Conservation (phyloP, 1,139 yeast species). For the Pichia sp. region DNA sequence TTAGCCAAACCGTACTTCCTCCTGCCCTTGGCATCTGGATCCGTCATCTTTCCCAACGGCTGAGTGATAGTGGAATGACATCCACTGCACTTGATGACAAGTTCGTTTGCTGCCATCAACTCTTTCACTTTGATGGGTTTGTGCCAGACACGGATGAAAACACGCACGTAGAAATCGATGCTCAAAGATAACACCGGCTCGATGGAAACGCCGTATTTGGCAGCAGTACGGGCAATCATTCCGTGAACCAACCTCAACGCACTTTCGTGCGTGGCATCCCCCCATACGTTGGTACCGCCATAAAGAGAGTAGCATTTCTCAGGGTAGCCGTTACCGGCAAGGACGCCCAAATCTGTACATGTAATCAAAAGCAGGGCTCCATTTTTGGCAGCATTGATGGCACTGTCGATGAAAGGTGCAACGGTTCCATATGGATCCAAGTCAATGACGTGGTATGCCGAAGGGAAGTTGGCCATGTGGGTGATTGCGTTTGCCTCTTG, state of each 20-base stretch:
- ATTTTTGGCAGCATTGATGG: slow-evolving; percentile 73
- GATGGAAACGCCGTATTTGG: slow-evolving; percentile 78
- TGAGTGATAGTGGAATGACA: slow-evolving; percentile 74
- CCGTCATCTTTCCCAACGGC: slow-evolving; percentile 61
- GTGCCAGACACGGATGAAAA: slow-evolving; percentile 70
- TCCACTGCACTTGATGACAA: slow-evolving; percentile 80
- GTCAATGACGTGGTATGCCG: slow-evolving; percentile 73
- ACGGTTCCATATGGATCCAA: slow-evolving; percentile 98
- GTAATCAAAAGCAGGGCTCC: slow-evolving; percentile 85
- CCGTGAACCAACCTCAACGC: slow-evolving; percentile 81
- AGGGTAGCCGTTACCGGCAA: slow-evolving; percentile 95
- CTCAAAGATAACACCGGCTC: slow-evolving; percentile 83
- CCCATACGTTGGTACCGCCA: slow-evolving; percentile 84
- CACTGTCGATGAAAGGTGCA: slow-evolving; percentile 88
- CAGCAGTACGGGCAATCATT: slow-evolving; percentile 77
- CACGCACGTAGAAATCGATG: slow-evolving; percentile 87
- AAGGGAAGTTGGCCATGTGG: slow-evolving; percentile 54
- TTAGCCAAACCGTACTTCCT: slow-evolving; percentile 51
- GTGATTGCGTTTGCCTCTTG: slow-evolving; percentile 86
- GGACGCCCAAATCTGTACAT: slow-evolving; percentile 92
- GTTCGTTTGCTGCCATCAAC: slow-evolving; percentile 67
- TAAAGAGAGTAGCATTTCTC: slow-evolving; percentile 93
- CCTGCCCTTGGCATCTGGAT: slow-evolving; percentile 34
- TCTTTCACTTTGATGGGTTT: slow-evolving; percentile 80
- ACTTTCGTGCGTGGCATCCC: slow-evolving; percentile 87